Percentiles rank a stretch among this genome's conserved stretches.
phyloP scores from a whole-genome alignment of 75 land plant genomes.

The Pinus taeda region DNA sequence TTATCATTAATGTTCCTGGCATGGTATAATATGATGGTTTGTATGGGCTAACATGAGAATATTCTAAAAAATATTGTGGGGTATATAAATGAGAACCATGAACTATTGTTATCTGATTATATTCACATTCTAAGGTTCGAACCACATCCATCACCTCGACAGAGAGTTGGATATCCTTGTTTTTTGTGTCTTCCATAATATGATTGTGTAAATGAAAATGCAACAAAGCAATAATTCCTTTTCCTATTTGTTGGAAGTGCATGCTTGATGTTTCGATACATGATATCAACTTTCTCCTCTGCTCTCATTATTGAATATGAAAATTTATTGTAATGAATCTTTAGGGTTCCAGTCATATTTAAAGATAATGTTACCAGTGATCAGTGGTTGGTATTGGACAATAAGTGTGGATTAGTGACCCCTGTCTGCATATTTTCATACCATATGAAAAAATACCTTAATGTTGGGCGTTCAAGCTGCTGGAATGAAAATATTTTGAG shows the following conservation, averaged over 20 bases:
- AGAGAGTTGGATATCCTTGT: conserved; percentile 84
- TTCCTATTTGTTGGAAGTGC: conserved; percentile 93
- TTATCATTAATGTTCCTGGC: too few relatives aligned
- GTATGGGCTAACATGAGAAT: too few relatives aligned
- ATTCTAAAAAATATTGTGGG: too few relatives aligned
- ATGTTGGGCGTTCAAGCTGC: conserved; percentile 75
- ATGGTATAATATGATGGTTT: too few relatives aligned
- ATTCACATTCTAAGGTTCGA: conserved; percentile 78
- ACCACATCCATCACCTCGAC: conserved; percentile 89
- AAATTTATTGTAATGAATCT: conserved; percentile 51
- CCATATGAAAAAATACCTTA: conserved; percentile 50
- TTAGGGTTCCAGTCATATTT: conserved; percentile 70
- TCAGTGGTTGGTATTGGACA: too few relatives aligned
- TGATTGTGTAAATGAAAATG: conserved; percentile 89
- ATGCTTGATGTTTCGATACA: conserved; percentile 87
- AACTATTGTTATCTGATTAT: too few relatives aligned
- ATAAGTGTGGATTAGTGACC: too few relatives aligned
- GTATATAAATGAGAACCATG: too few relatives aligned
- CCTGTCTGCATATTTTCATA: too few relatives aligned
- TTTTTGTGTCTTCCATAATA: conserved; percentile 93
- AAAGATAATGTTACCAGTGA: too few relatives aligned
- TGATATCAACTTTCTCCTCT: conserved; percentile 83
- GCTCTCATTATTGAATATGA: conserved; percentile 20
- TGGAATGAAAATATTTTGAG: conserved; percentile 42
- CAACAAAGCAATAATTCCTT: conserved; percentile 83